Conservation (phyloP, 2,329 filamentous ascomycete genomes). For the Akanthomyces muscarius region DNA sequence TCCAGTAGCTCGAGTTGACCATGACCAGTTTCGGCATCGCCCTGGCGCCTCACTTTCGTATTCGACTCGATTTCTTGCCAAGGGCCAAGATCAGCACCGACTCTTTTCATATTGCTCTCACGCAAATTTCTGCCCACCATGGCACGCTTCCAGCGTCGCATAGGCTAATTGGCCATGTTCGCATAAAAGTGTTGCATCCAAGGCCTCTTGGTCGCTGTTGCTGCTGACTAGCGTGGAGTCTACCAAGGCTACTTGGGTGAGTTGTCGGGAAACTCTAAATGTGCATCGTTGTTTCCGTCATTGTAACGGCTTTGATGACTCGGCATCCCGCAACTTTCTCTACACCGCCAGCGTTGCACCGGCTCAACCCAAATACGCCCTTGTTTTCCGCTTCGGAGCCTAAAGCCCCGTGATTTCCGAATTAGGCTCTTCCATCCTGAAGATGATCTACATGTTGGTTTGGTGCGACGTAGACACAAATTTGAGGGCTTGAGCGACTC, state of each 20-base stretch:
- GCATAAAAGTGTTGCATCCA: background rate
- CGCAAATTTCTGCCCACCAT: background rate
- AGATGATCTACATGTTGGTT: background rate
- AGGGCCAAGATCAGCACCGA: background rate
- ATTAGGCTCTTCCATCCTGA: background rate
- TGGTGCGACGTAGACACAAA: background rate
- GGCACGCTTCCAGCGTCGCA: background rate
- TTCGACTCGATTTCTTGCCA: background rate
- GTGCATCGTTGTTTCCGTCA: background rate
- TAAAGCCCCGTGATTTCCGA: background rate
- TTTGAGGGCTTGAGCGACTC: background rate
- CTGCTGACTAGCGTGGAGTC: background rate
- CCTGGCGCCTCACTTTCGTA: background rate
- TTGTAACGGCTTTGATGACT: background rate
- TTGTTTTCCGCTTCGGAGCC: background rate
- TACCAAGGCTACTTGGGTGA: background rate
- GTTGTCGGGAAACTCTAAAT: background rate
- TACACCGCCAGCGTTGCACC: conserved; percentile 1
- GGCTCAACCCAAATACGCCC: background rate
- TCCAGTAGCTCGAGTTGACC: background rate
- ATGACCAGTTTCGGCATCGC: background rate
- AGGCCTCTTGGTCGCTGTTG: too few species aligned
- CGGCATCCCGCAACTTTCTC: background rate
- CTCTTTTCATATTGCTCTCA: background rate
- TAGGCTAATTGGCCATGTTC: background rate